These are phyloP conservation scores for Fusarium pseudoanthophilum DNA, from an alignment of 2,329 filamentous ascomycete species.

Conservation along the genomic window DNA sequence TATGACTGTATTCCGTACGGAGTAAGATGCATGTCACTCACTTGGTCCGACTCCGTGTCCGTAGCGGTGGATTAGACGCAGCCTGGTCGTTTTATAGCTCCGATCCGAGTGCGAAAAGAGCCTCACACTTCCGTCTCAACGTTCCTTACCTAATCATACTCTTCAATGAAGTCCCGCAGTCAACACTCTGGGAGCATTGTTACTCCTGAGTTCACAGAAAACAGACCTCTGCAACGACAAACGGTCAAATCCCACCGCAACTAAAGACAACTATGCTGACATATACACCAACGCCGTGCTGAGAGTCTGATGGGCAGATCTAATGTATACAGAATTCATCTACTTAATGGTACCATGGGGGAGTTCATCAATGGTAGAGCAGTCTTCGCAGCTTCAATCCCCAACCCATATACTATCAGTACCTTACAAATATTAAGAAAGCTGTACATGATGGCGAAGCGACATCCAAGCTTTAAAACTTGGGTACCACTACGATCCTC, in stretches of 20 bases:
- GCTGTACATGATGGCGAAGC: not conserved
- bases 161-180: not conserved
- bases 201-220: not conserved
- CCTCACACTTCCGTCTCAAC: not conserved
- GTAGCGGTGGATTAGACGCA: not conserved
- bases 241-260: not conserved
- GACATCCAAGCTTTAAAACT: not conserved
- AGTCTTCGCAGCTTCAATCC: not conserved
- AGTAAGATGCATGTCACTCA: not conserved
- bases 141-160: not conserved
- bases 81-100: not conserved
- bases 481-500: not conserved
- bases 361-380: not conserved
- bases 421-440: not conserved
- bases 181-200: not conserved
- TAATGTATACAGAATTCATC: not conserved
- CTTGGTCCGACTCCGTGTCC: slow-evolving; percentile 12
- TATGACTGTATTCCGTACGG: not conserved
- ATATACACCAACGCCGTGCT: too few relatives aligned
- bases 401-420: too few relatives aligned
- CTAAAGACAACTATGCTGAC: not conserved
- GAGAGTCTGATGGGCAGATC: not conserved
- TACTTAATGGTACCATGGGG: not conserved
- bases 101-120: not conserved
- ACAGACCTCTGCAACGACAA: not conserved